A percentile compares a stretch with the other conserved stretches of the same genome.
Conservation (phyloP, 495 filamentous ascomycete genomes). For the Hyaloscypha bicolor region DNA sequence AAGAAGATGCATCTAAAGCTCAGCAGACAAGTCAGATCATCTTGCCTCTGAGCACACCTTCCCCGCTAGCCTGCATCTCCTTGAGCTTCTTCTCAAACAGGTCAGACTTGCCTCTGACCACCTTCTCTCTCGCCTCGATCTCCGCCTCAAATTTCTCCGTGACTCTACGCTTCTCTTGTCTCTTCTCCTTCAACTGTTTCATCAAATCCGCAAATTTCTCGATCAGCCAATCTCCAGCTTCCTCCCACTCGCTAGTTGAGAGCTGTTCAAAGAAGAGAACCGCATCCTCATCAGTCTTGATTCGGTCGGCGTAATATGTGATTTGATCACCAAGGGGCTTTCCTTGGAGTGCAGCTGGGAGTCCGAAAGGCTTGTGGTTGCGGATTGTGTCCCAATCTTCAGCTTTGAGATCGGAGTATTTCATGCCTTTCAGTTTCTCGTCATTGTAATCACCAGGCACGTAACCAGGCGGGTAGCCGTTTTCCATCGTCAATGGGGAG, state of each 20-base stretch:
- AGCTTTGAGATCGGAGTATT: constrained; percentile 51
- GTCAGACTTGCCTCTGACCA: constrained; percentile 56
- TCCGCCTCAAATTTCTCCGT: constrained; percentile 71
- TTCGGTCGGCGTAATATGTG: constrained; percentile 42
- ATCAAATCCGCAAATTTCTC: constrained; percentile 67
- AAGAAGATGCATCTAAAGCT: constrained; percentile 1
- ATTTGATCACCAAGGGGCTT: constrained; percentile 45
- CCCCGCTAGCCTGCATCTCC: constrained; percentile 58
- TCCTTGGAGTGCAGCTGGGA: constrained; percentile 28
- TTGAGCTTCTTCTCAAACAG: constrained; percentile 53
- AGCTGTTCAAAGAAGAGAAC: constrained; percentile 65
- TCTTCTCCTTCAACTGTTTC: constrained; percentile 61
- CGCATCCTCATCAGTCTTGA: constrained; percentile 44
- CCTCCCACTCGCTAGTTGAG: constrained; percentile 75
- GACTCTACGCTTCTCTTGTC: constrained; percentile 65
- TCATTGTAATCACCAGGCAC: constrained; percentile 50
- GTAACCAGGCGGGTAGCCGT: background rate
- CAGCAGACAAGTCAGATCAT: background rate
- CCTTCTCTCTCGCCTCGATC: constrained; percentile 50
- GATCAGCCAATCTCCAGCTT: constrained; percentile 79
- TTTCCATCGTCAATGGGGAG: background rate
- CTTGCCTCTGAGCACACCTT: constrained; percentile 29
- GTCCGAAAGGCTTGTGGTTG: background rate
- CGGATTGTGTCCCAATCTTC: constrained; percentile 47
- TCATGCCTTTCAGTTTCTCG: constrained; percentile 52